Evolutionary conservation across 441 rosid species (phyloP), one percentile per base, ranked within the genome.

Genomic region (Lepidium campestre): DNA sequence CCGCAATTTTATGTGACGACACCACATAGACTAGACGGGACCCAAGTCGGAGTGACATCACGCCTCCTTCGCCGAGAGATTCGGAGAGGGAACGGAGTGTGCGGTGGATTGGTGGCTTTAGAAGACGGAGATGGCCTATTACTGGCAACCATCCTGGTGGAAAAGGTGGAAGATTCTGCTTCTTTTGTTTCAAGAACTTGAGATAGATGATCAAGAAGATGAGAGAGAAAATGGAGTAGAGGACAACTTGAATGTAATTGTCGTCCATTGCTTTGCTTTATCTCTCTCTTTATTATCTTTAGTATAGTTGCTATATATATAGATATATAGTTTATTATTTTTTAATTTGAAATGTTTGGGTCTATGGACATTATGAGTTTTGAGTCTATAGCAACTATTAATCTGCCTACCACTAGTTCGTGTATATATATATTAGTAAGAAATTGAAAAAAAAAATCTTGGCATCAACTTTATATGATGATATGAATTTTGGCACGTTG

Each of bases 31-130:
- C 71, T 25, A 74, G 80, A 25, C 81, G 85, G 34, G 81, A 81
- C 0, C 87, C 87, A 27, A 84, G 77, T 5, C 70, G 72, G 47
- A 86, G 82, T 32, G 82, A 77, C 76, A 77, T 46, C 47, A 84
- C 45, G 0, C 82, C 83, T 40, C 81, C 20, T 0, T 79, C 77
- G 13, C 83, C 84, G 34, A 73, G 68, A 5, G 67, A 62, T 46
- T 50, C 65, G 18, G 71, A 34, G 39, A 75, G 35, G 11, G 50
- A 55, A 8, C 50, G 71, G 17, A 75, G 27, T 25, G 67, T 75
- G 10, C 75, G 75, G 71, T 75, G 78, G 78, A 75, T 68, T 8
- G 78, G 78, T 1, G 66, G 78, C 35, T 63, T 74, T 5, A 74
- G 14, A 10, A 57, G 74, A 22, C 59, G 71, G 32, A 75, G 66